phyloP scores from a whole-genome alignment of 2,329 filamentous ascomycete species.

The Teratosphaeria epicoccoides region DNA sequence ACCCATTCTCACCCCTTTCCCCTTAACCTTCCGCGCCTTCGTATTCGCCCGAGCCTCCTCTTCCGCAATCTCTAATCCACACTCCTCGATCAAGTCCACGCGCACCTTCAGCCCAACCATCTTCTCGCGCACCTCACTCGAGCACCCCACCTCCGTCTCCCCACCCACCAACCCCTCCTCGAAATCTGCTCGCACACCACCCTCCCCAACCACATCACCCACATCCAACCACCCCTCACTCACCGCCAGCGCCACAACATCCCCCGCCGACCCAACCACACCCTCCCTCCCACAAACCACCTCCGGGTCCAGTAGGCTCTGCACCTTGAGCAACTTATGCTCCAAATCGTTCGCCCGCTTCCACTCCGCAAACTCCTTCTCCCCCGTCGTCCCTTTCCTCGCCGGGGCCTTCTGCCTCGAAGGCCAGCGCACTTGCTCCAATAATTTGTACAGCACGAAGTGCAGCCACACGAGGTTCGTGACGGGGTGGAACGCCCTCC shows the following conservation, averaged over 20 bases:
- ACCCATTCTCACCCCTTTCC: background rate
- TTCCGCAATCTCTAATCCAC: conserved; percentile 4
- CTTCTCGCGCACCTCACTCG: background rate
- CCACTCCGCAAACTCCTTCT: conserved; percentile 12
- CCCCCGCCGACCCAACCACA: conserved; percentile 10
- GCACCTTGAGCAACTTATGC: conserved; percentile 26
- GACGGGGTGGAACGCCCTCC: conserved; percentile 46
- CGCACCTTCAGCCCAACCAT: conserved; percentile 1
- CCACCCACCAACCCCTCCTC: background rate
- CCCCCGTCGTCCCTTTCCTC: conserved; percentile 9
- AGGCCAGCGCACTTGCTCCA: conserved; percentile 30
- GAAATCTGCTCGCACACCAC: conserved; percentile 9
- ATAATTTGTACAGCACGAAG: conserved; percentile 48
- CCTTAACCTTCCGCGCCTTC: background rate
- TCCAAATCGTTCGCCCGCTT: conserved; percentile 31
- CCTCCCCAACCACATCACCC: conserved; percentile 25
- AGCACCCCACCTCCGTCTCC: background rate
- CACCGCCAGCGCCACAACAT: conserved; percentile 25
- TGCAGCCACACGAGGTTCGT: conserved; percentile 56
- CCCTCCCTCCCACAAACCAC: conserved; percentile 10
- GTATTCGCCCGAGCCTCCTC: conserved; percentile 1
- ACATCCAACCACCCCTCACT: conserved; percentile 26
- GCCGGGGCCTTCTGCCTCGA: conserved; percentile 8
- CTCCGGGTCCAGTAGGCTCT: conserved; percentile 29
- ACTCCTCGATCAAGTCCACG: conserved; percentile 6